phyloP scores from a whole-genome alignment of 1,139 yeast genomes.

The Yamadazyma sp. region DNA sequence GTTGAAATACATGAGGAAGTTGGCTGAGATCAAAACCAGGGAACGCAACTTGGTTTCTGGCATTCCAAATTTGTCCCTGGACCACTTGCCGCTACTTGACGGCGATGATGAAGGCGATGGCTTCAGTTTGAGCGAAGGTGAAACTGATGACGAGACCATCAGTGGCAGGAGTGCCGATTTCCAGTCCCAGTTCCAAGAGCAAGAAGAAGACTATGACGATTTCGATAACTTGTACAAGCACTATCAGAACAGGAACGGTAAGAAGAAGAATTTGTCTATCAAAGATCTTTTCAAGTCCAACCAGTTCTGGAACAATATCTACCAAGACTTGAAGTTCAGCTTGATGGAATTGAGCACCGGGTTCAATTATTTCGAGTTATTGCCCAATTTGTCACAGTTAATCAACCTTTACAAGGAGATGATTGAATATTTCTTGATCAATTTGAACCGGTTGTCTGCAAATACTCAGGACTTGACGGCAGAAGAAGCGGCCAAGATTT shows the following conservation, averaged over 20 bases:
- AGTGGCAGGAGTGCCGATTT: not conserved
- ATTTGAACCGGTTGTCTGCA: slow-evolving; percentile 20
- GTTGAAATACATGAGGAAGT: slow-evolving; percentile 19
- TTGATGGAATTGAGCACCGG: slow-evolving; percentile 20
- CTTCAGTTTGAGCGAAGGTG: slow-evolving; percentile 1
- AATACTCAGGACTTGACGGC: slow-evolving; percentile 14
- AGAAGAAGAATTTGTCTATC: slow-evolving; percentile 5
- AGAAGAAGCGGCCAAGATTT: slow-evolving; percentile 21
- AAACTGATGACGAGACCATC: slow-evolving; percentile 1
- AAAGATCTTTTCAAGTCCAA: slow-evolving; percentile 20
- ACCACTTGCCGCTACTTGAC: slow-evolving; percentile 7
- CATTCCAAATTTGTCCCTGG: slow-evolving; percentile 13
- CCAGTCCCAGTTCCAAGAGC: slow-evolving; percentile 4
- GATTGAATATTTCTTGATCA: slow-evolving; percentile 30
- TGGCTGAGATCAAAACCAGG: slow-evolving; percentile 10
- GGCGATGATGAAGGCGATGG: not conserved
- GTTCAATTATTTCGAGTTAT: slow-evolving; percentile 23
- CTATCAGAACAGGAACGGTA: slow-evolving; percentile 5
- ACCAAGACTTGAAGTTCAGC: slow-evolving; percentile 32
- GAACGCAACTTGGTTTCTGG: slow-evolving; percentile 8
- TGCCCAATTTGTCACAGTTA: slow-evolving; percentile 30
- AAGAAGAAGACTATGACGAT: slow-evolving; percentile 7
- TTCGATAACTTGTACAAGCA: slow-evolving; percentile 8
- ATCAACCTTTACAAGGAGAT: slow-evolving; percentile 27
- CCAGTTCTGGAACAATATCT: slow-evolving; percentile 35